Evolutionary conservation across 495 filamentous ascomycete genomes (phyloP), one percentile per base, ranked within the genome.

Genomic region (Saxispiralis lemnorum): DNA sequence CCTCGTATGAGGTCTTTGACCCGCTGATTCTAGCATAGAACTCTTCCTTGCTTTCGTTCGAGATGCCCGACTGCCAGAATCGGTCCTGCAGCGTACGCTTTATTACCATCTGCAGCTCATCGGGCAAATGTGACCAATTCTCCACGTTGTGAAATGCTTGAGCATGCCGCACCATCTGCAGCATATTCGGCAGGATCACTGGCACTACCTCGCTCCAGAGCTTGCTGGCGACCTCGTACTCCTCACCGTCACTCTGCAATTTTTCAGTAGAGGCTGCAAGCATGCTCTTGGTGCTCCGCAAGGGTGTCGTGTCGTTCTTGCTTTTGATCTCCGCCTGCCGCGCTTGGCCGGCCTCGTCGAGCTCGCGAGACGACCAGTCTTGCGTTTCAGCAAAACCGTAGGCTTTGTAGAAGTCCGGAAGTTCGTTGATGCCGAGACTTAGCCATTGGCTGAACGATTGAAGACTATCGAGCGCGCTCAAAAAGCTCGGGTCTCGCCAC

Each of bases 11-110:
- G 36, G 71, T 69, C 62, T 83, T 89, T 31, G 93, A 95, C 18
- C 79, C 76, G 9, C 79, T 76, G 24, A 99, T 86, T 34, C 79
- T 72, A 34, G 89, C 83, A 60, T 94, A 96, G 56, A 99, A 99
- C 30, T 94, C 85, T 41, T 96, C 89, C 52, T 85, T 80, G 51
- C 81, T 95, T 19, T 93, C 89, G 49, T 72, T 81, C 0, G 89
- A 95, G 33, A 99, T 99, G 13, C 89, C 89, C 13, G 88, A 81
- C 70, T 99, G 89, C 89, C 89, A 99, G 56, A 99, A 96, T 18
- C 89, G 79, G 63, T 99, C 89, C 1, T 85, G 93, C 14, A 99
- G 64, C 37, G 95, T 83, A 6, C 82, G 75, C 28, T 73, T 73
- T 21, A 94, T 78, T 13, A 94, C 74, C 10, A 67, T 63, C 44